Conservation (phyloP, 2,329 filamentous ascomycete genomes). For the Penicillium polonicum region DNA sequence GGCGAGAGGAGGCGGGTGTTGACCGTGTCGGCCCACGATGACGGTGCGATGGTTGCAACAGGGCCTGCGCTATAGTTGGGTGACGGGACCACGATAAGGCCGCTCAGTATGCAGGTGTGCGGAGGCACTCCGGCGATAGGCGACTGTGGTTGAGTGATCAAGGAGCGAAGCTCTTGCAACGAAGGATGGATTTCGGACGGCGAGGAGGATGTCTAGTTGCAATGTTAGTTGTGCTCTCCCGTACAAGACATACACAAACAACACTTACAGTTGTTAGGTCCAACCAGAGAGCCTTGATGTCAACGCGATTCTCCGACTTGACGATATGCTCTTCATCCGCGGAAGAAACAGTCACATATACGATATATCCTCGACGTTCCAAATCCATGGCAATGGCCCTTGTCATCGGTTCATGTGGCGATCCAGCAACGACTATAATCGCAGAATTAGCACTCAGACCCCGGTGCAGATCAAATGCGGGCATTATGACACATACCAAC, state of each 20-base stretch:
- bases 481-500: conserved; percentile 47
- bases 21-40: conserved; percentile 82
- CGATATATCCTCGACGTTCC: conserved; percentile 87
- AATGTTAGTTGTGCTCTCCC: background rate
- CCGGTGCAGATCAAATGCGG: conserved; percentile 9
- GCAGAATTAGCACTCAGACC: conserved; percentile 14
- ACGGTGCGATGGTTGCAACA: conserved; percentile 79
- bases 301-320: conserved; percentile 70
- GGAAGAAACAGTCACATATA: conserved; percentile 85
- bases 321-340: conserved; percentile 80
- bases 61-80: conserved; percentile 77
- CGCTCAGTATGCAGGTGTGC: conserved; percentile 73
- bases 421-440: conserved; percentile 75
- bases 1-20: conserved; percentile 90
- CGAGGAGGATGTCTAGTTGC: conserved; percentile 58
- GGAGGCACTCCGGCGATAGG: conserved; percentile 73
- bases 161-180: conserved; percentile 69
- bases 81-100: conserved; percentile 77
- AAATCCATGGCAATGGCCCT: conserved; percentile 80
- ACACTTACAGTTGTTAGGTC: conserved; percentile 62
- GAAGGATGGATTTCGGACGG: conserved; percentile 57
- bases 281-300: conserved; percentile 77
- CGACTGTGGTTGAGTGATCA: conserved; percentile 71
- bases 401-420: conserved; percentile 77
- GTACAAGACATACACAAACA: background rate